Evolutionary conservation across 768 basidiomycete genomes (phyloP), one percentile per base, ranked within the genome.

Genomic region (Tylopilus felleus): DNA sequence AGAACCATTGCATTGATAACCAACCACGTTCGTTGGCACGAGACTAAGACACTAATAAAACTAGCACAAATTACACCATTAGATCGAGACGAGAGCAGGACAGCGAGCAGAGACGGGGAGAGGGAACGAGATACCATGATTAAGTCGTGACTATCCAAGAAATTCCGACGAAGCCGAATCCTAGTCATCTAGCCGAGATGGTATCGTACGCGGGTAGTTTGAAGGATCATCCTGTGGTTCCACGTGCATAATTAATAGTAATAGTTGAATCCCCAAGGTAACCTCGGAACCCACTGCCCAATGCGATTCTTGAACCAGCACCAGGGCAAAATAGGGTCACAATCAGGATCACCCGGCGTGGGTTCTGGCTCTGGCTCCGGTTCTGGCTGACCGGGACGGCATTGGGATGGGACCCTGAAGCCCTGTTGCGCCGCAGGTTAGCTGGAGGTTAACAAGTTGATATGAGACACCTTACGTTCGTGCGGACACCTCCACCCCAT

Each of bases 401-500:
- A 81, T 39, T 70, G 68, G 51, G 64, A 59, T 21, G 79, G 79
- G n/a, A 76, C 66, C 19, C 62, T 55, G 66, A 54, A 62, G 39
- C 79, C 82, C 72, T 82, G 49, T 47, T 43, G 55, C 21, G 8
- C 1, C 4, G 12, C 23, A 7, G 4, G 28, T 64, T 12, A 64
- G 25, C 14, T 22, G 22, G 2, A 35, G 12, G 10, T 4, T 1
- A 31, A 42, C 52, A 36, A 28, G n/a, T n/a, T 4, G 27, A 28
- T 4, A 13, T 3, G 12, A n/a, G 1, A 14, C 1, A 2, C 62
- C 73, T 58, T 64, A 79, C 89, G 60, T 93, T 81, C 17, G 77
- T 78, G 57, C 94, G 80, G 49, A 90, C 73, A 54, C 93, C 94
- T 80, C 93, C 92, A 64, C 94, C 94, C 94, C 94, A 97, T 17